Base-by-base conservation (phyloP, 768 basidiomycete species). In the Boletus vinaceobasis region DNA sequence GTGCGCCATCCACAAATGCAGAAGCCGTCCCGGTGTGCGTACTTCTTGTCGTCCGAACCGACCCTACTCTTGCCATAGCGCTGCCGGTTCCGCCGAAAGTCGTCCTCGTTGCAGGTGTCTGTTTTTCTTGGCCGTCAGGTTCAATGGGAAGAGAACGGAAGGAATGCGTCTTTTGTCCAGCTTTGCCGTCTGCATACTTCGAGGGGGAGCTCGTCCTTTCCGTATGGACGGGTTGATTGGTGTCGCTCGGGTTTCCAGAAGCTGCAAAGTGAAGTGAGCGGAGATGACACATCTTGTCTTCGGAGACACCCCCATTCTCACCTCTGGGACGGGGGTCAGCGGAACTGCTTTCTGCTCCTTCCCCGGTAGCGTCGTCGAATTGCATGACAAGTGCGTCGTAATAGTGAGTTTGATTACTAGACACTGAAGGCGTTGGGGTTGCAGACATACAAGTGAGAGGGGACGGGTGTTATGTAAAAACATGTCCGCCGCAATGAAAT, bases 1-100 rank as follows among this genome's bases (percentile, higher is more conserved):
- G 80, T 9, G 83, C 79, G 1, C 84, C 85, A 43, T 77, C 75
- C 27, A 75, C 76, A 63, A 86, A 84, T 5, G 80, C 69, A 19
- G 64, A 45, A 15, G 62, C 40, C 4, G 62, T 43, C 14, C 42
- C 53, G 17, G 45, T 61, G 21, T 48, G 64, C 21, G 44, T 57
- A 40, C 65, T 69, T 45, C 53, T 57, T 13, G 53, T 44, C 13
- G 63, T 69, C 35, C 68, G 62, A 36, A 60, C 49, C 6, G 70
- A 72, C 26, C 27, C 61, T 32, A 46, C 62, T 33, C 60, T 68
- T n/a, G 27, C 56, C 35, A 63, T 5, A 8, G 19, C 13, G 4
- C 42, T 31, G 32, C 37, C 47, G 3, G 36, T 50, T 42, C 47
- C 26, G 3, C 52, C 52, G 15, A 14, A 27, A 27, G 1, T 37